Evolutionary conservation across 495 filamentous ascomycete genomes (phyloP), one percentile per base, ranked within the genome.

Genomic region (Bathelium albidoporum): DNA sequence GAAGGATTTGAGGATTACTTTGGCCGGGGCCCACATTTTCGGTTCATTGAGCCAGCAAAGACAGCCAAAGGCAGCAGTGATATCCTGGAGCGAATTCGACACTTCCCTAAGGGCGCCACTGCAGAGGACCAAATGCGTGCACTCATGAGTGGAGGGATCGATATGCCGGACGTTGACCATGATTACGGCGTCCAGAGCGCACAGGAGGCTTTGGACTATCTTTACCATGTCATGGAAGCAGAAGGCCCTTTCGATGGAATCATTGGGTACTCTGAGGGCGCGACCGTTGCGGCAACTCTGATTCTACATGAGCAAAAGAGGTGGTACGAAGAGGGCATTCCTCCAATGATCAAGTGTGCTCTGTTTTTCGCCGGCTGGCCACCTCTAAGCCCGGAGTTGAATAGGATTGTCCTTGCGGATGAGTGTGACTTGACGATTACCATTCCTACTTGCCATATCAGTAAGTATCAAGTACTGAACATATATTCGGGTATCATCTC

Each of bases 361-460:
- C 69, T 85, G 24, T 80, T 85, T 61, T 78, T 84, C 61, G 74
- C 77, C 0, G 83, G 83, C 20, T 79, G 80, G 68, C 83, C 81
- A 14, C 79, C 82, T 0, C 70, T 82, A 4, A 78, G 83, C 5
- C 73, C 76, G 5, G 71, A 77, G 12, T 73, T 75, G 28, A 70
- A 76, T n/a, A 63, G 71, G 1, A 69, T 80, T 59, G 59, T 78
- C 0, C 72, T 82, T 0, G 69, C 70, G 4, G 81, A 83, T 64
- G 79, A 84, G 68, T 66, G 70, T 41, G 78, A 77, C 7, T 66
- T 73, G 2, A 66, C 73, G 9, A 81, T 85, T 59, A 65, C 70
- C 28, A 76, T 85, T 55, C 82, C 83, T 2, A 83, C 82, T 12
- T 78, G 77, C 32, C 83, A 85, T 75, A 78, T 86, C 44, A 66